Base-by-base conservation (phyloP, 1,139 yeast genomes). In the Sugiyamaella xylanicola region DNA sequence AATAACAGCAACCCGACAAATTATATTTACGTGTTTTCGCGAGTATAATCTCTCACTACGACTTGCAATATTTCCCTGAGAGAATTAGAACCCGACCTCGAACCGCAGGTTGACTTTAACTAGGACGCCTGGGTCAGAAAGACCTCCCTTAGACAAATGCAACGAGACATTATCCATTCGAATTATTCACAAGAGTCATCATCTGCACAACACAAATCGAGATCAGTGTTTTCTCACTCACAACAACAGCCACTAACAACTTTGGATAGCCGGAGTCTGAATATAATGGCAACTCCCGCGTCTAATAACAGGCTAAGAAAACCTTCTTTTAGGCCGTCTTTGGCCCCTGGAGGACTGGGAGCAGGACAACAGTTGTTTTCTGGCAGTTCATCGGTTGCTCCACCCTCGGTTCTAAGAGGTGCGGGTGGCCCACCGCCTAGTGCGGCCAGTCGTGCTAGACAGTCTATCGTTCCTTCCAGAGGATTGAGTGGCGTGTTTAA, bases 301-400 rank as follows among this genome's bases (percentile, higher is more conserved):
- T 56, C 65, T 15, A 57, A 50, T 25, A 48, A 48, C n/a, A 41
- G 56, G 29, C 48, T 63, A 19, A 50, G 64, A 29, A 58, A 59
- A 41, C 64, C 62, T 7, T 59, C 65, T 16, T 55, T 51, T 16
- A 45, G 65, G 36, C 60, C 62, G 4, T 63, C 66, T 2, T 27
- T 63, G 48, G 60, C 59, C 8, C 65, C 63, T 5, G 48, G 41
- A 8, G 27, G 41, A 22, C 8, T 40, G 13, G 15, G 4, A 8
- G 4, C 37, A 11, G 35, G 41, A 4, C 55, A 51, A n/a, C 53
- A 50, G 40, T 37, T 15, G 11, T 41, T 41, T 41, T 15, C 32
- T 3, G 32, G 40, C n/a, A 19, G 21, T 3, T 25, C 35, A 17
- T 42, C 46, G 22, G 17, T 42, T 13, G 48, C 55, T 11, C 46